These are phyloP conservation scores for Hyaloscypha bicolor DNA, from an alignment of 495 filamentous ascomycete species.

Conservation along the genomic window DNA sequence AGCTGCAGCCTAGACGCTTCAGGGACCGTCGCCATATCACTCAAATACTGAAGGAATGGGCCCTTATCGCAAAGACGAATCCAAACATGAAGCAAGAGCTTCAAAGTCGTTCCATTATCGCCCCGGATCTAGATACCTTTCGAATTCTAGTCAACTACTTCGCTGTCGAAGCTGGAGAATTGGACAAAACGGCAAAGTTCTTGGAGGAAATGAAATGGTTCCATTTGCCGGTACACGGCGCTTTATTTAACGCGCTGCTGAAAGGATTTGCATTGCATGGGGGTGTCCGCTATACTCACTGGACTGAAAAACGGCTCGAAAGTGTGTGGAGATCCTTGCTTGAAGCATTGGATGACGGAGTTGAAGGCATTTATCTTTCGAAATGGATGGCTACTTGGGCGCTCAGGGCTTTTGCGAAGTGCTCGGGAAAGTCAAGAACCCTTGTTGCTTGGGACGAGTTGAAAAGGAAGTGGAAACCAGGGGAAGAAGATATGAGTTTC, in stretches of 20 bases:
- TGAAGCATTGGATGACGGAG: constrained; percentile 39
- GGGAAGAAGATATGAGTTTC: constrained; percentile 27
- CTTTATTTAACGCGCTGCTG: constrained; percentile 69
- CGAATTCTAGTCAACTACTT: constrained; percentile 62
- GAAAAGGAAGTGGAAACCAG: constrained; percentile 27
- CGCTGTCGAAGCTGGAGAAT: constrained; percentile 54
- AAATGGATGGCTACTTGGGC: constrained; percentile 52
- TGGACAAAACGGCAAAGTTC: constrained; percentile 55
- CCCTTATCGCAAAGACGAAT: constrained; percentile 43
- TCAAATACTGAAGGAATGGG: constrained; percentile 56
- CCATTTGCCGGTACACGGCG: constrained; percentile 57
- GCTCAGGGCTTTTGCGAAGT: constrained; percentile 49
- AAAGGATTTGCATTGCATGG: constrained; percentile 76
- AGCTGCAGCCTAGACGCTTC: constrained; percentile 44
- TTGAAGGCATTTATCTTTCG: constrained; percentile 42
- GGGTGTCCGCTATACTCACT: constrained; percentile 58
- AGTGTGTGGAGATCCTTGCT: constrained; percentile 49
- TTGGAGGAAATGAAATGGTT: constrained; percentile 67
- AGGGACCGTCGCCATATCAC: constrained; percentile 53
- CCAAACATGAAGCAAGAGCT: constrained; percentile 46
- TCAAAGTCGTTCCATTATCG: constrained; percentile 55
- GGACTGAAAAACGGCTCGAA: constrained; percentile 63
- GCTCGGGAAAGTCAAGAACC: constrained; percentile 38
- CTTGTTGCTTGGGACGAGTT: constrained; percentile 41
- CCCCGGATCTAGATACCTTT: constrained; percentile 67